Evolutionary conservation across 495 filamentous ascomycete genomes (phyloP).

Genomic region (Chaetomium cochliodes): DNA sequence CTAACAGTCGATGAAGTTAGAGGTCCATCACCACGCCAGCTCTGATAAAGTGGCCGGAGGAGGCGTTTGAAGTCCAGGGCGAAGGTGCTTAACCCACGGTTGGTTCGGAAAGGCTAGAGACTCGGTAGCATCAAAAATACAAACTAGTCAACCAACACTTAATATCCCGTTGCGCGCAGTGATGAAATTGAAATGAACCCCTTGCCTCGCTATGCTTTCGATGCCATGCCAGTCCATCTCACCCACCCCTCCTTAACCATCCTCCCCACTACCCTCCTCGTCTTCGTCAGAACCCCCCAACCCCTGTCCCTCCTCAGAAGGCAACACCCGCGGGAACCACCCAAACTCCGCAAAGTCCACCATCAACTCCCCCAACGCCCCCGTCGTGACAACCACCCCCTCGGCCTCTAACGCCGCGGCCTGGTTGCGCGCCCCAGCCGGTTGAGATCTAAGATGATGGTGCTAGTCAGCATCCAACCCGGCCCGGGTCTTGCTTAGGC

Average conservation of each 20-base stretch:
- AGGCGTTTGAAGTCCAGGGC: neutral
- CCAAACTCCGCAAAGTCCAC: slow-evolving; percentile 67
- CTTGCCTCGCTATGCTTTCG: no score
- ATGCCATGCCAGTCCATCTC: no score
- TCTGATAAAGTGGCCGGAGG: no score
- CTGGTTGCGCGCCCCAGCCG: slow-evolving; percentile 66
- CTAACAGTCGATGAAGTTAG: slow-evolving; percentile 29
- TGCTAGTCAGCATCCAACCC: neutral
- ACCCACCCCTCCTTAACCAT: neutral
- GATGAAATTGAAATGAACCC: no score
- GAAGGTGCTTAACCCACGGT: neutral
- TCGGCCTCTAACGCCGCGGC: slow-evolving; percentile 64
- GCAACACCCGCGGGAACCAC: slow-evolving; percentile 68
- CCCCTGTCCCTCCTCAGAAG: slow-evolving; percentile 47
- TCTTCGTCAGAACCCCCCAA: slow-evolving; percentile 23
- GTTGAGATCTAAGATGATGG: slow-evolving; percentile 54
- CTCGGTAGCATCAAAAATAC: neutral
- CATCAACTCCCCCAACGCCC: slow-evolving; percentile 66
- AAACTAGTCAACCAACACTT: neutral
- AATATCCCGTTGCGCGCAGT: neutral
- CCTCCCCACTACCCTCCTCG: slow-evolving; percentile 11
- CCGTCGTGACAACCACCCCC: slow-evolving; percentile 64
- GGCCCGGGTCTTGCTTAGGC: no score
- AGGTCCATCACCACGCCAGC: neutral
- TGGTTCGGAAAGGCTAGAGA: neutral